Percentiles rank a stretch among this genome's conserved stretches.
phyloP scores from a whole-genome alignment of 2,329 filamentous ascomycete genomes.

The Chaetomium sp. region DNA sequence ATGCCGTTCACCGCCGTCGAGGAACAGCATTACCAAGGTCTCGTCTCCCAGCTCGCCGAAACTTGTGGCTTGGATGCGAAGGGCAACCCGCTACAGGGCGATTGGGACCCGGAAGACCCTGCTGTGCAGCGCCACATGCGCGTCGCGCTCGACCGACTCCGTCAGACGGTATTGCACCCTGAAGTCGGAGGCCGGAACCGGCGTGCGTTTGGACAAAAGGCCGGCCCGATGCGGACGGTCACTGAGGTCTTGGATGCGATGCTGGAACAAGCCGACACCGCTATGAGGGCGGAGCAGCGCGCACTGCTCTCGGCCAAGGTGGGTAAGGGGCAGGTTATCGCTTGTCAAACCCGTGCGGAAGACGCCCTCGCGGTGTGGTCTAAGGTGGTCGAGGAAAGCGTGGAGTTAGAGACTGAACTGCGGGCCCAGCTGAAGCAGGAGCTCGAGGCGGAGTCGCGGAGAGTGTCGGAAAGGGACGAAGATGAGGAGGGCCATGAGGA shows the following conservation, averaged over 20 bases:
- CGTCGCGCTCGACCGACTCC: slow-evolving; percentile 66
- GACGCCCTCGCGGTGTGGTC: slow-evolving; percentile 68
- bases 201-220: slow-evolving; percentile 54
- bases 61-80: slow-evolving; percentile 58
- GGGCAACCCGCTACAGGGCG: slow-evolving; percentile 54
- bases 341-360: slow-evolving; percentile 62
- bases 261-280: slow-evolving; percentile 74
- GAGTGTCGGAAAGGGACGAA: slow-evolving; percentile 26
- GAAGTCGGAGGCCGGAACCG: slow-evolving; percentile 66
- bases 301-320: slow-evolving; percentile 57
- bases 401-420: slow-evolving; percentile 54
- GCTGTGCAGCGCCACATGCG: slow-evolving; percentile 65
- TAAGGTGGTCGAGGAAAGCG: slow-evolving; percentile 44
- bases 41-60: slow-evolving; percentile 70
- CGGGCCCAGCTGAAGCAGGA: slow-evolving; percentile 54
- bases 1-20: slow-evolving; percentile 87
- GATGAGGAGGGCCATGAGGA: slow-evolving; percentile 32
- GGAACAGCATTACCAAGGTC: slow-evolving; percentile 75
- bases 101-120: slow-evolving; percentile 59
- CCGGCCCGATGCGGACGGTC: slow-evolving; percentile 69
- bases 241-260: slow-evolving; percentile 83
- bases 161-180: slow-evolving; percentile 80
- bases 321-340: slow-evolving; percentile 68
- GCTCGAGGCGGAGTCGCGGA: slow-evolving; percentile 23
- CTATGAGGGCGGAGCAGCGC: slow-evolving; percentile 63